Percentiles rank a stretch among this genome's conserved stretches.
Conservation (phyloP, 1,284 basidiomycete species). For the Tylopilus sp. region DNA sequence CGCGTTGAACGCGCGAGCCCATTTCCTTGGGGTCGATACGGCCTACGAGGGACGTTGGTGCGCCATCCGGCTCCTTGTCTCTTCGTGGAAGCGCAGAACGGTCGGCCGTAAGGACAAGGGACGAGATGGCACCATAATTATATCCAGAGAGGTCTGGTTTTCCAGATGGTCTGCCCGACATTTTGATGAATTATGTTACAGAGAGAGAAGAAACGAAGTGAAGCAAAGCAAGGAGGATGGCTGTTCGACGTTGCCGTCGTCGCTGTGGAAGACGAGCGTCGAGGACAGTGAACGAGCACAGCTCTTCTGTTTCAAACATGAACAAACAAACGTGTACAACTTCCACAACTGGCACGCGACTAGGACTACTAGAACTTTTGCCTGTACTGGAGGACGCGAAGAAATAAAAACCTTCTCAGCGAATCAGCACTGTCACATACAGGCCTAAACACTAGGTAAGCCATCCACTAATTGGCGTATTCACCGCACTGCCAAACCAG, state of each 20-base stretch:
- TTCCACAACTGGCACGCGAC: no score
- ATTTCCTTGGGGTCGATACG: constrained; percentile 90
- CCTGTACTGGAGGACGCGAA: no score
- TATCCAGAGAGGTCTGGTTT: constrained; percentile 81
- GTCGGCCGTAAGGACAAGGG: constrained; percentile 81
- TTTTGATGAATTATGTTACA: constrained; percentile 18
- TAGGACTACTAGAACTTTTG: no score
- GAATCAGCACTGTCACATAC: no score
- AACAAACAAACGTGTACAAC: constrained; percentile 18
- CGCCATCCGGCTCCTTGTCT: constrained; percentile 94
- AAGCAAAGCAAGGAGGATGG: not conserved
- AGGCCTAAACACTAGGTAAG: no score
- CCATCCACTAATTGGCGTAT: no score
- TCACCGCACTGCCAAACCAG: not conserved
- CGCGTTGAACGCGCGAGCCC: constrained; percentile 86
- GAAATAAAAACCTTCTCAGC: no score
- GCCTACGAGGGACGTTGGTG: constrained; percentile 89
- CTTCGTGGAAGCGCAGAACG: constrained; percentile 71
- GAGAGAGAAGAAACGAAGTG: not conserved
- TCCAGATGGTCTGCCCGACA: constrained; percentile 46
- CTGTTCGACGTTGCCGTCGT: constrained; percentile 10
- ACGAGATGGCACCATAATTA: constrained; percentile 89
- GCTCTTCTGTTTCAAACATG: constrained; percentile 23
- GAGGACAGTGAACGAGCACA: not conserved
- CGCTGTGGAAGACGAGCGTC: constrained; percentile 11